phyloP scores from a whole-genome alignment of 2,329 filamentous ascomycete genomes.

The Colletotrichum salicis region DNA sequence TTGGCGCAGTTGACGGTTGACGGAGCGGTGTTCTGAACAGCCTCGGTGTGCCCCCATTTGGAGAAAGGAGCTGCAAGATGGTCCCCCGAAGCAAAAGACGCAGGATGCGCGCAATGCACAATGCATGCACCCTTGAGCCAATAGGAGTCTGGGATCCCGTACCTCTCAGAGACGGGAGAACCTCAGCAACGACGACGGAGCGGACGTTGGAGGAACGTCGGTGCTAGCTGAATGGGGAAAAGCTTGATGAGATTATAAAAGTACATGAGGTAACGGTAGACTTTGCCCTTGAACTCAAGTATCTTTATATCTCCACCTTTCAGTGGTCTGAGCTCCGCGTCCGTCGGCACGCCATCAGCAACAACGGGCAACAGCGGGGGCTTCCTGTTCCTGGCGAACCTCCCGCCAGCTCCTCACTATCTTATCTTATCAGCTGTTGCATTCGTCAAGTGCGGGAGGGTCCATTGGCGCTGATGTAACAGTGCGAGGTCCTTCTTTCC shows the following conservation, averaged over 20 bases:
- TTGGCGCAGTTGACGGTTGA: constrained; percentile 3
- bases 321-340: not conserved
- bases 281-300: rapidly evolving
- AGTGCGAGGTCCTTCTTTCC: not conserved
- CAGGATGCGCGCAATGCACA: not conserved
- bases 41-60: constrained; percentile 17
- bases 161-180: too few species aligned
- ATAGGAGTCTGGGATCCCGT: not conserved
- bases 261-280: not conserved
- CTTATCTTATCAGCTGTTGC: constrained; percentile 17
- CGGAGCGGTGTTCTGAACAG: constrained; percentile 17
- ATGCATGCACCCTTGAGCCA: not conserved
- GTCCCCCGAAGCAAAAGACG: constrained; percentile 1
- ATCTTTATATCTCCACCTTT: not conserved
- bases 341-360: not conserved
- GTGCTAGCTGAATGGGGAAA: constrained; percentile 19
- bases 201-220: constrained; percentile 13
- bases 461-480: constrained; percentile 22
- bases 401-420: not conserved
- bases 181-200: not conserved
- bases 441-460: constrained; percentile 6
- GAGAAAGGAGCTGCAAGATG: not conserved
- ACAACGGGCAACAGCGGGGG: constrained; percentile 18
- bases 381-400: not conserved
- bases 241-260: not conserved